Conservation (phyloP, 1,284 basidiomycete species). For the Pascua guehoae region DNA sequence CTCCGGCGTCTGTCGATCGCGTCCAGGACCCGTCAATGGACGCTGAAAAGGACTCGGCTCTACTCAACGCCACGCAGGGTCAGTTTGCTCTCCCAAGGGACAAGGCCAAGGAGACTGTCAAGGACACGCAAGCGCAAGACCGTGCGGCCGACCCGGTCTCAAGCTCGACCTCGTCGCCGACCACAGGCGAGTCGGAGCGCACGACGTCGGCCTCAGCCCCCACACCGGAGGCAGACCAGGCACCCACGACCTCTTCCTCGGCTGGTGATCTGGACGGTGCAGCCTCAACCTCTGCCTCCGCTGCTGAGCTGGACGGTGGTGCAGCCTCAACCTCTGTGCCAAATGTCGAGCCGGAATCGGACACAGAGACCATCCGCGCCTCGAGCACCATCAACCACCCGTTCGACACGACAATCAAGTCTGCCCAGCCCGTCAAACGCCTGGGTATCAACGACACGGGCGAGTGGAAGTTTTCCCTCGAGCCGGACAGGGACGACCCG, state of each 20-base stretch:
- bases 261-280: not conserved
- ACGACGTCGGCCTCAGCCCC: not conserved
- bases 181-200: not conserved
- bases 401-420: not conserved
- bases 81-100: too few relatives aligned
- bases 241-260: not conserved
- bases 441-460: constrained; percentile 14
- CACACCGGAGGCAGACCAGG: not conserved
- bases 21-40: too few relatives aligned
- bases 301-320: too few relatives aligned
- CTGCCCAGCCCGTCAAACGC: constrained; percentile 9
- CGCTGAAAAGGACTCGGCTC: too few relatives aligned
- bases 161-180: too few relatives aligned
- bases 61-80: too few relatives aligned
- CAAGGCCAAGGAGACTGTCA: too few relatives aligned
- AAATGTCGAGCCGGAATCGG: not conserved
- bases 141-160: too few relatives aligned
- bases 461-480: constrained; percentile 14
- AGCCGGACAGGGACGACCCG: not conserved
- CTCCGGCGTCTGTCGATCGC: too few relatives aligned
- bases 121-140: too few relatives aligned
- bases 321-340: not conserved
- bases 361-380: not conserved
- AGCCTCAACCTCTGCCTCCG: not conserved
- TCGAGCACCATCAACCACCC: not conserved